Conservation (phyloP, 108 stramenopile species). For the Chaetoceros muelleri region DNA sequence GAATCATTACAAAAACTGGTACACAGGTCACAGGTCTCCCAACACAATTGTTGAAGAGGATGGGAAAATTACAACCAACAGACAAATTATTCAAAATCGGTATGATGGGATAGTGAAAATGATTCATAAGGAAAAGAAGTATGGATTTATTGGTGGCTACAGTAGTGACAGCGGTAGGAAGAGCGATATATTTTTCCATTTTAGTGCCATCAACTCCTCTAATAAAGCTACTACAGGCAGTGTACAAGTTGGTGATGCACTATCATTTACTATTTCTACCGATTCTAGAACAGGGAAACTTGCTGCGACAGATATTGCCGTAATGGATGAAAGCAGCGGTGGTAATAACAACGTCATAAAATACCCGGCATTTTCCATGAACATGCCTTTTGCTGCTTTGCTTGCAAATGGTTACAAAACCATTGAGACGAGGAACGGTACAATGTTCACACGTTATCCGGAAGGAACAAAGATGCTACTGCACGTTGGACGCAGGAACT, state of each 20-base stretch:
- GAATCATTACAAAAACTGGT: slow-evolving; percentile 37
- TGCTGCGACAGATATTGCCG: slow-evolving; percentile 5
- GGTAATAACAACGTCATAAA: slow-evolving; percentile 16
- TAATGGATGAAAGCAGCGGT: background rate
- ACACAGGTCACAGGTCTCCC: slow-evolving; percentile 33
- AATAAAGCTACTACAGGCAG: too few relatives aligned
- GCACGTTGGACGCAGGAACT: slow-evolving; percentile 64
- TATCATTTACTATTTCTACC: slow-evolving; percentile 22
- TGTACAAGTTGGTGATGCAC: slow-evolving; percentile 41
- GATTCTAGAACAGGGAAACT: slow-evolving; percentile 36
- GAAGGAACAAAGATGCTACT: slow-evolving; percentile 63
- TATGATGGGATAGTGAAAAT: slow-evolving; percentile 34
- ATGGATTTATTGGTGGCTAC: slow-evolving; percentile 49
- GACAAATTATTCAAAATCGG: slow-evolving; percentile 6
- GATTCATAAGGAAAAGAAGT: slow-evolving; percentile 37
- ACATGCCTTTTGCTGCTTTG: slow-evolving; percentile 67
- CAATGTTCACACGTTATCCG: slow-evolving; percentile 61
- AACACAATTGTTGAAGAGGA: slow-evolving; percentile 54
- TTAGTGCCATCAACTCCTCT: slow-evolving; percentile 31
- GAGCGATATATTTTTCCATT: slow-evolving; percentile 58
- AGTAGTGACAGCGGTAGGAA: slow-evolving; percentile 14
- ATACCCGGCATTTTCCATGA: slow-evolving; percentile 63
- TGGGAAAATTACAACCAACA: slow-evolving; percentile 19
- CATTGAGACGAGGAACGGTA: slow-evolving; percentile 68
- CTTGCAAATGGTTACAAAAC: slow-evolving; percentile 76